These are phyloP conservation scores for Pyrenochaeta sp. DNA, from an alignment of 2,329 filamentous ascomycete genomes.

Conservation along the genomic window DNA sequence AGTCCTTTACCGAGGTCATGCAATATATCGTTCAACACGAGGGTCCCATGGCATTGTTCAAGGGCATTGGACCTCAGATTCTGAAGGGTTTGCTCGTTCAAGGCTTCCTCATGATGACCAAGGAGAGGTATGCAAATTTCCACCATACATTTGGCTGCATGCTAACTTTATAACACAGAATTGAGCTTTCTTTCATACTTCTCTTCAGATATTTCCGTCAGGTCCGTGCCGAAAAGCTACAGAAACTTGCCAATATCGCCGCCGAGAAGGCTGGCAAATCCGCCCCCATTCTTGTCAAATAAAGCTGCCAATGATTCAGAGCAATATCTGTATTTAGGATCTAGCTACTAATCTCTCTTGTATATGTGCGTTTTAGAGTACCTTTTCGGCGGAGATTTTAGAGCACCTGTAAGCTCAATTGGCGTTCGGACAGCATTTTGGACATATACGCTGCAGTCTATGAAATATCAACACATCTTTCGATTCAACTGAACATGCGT, in stretches of 20 bases:
- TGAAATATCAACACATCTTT: background rate
- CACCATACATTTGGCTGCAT: background rate
- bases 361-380: conserved; percentile 6
- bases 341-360: background rate
- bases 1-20: conserved; percentile 94
- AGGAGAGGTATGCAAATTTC: conserved; percentile 74
- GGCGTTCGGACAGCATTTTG: conserved; percentile 1
- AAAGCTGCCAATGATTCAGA: conserved; percentile 1
- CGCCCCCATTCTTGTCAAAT: conserved; percentile 45
- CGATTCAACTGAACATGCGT: background rate
- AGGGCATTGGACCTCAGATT: conserved; percentile 94
- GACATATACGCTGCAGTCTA: background rate
- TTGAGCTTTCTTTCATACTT: conserved; percentile 87
- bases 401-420: background rate
- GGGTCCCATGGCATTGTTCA: conserved; percentile 85
- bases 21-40: conserved; percentile 90
- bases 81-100: conserved; percentile 93
- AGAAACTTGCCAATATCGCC: conserved; percentile 70
- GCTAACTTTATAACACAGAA: conserved; percentile 59
- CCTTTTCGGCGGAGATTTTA: background rate
- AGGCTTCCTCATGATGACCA: conserved; percentile 98
- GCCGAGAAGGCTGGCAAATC: conserved; percentile 60
- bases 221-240: conserved; percentile 73
- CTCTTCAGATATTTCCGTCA: conserved; percentile 83
- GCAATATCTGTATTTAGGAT: background rate